A percentile compares a stretch with the other conserved stretches of the same genome.
These are phyloP conservation scores for Globisporangium megalacanthum DNA, from an alignment of 352 stramenopile genomes.

Conservation along the genomic window DNA sequence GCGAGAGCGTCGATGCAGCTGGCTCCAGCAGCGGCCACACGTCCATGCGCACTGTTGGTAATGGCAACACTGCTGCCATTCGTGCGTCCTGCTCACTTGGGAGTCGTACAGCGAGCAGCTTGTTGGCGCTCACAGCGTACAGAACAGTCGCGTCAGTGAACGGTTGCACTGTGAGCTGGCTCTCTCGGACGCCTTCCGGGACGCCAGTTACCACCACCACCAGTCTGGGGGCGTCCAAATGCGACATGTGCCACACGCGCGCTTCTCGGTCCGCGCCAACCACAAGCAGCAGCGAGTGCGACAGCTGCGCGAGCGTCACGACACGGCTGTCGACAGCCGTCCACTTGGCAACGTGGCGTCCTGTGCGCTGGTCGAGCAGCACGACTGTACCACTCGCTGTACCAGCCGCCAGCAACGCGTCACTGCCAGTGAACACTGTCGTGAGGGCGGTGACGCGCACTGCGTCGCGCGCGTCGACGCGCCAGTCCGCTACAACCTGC, in stretches of 20 bases:
- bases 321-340: conserved; percentile 49
- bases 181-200: conserved; percentile 39
- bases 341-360: conserved; percentile 39
- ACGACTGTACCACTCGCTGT: conserved; percentile 35
- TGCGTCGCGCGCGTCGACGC: conserved; percentile 34
- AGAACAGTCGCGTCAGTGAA: conserved; percentile 37
- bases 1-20: neutral
- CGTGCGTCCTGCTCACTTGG: conserved; percentile 19
- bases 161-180: conserved; percentile 46
- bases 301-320: conserved; percentile 50
- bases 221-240: conserved; percentile 23
- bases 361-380: conserved; percentile 52
- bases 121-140: conserved; percentile 33
- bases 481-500: conserved; percentile 58
- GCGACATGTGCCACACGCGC: conserved; percentile 45
- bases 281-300: conserved; percentile 48
- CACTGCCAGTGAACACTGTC: conserved; percentile 22
- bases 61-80: conserved; percentile 7
- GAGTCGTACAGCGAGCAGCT: conserved; percentile 39
- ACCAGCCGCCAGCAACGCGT: conserved; percentile 35
- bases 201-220: conserved; percentile 48
- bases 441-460: conserved; percentile 33
- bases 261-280: conserved; percentile 62
- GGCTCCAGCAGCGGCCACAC: conserved; percentile 43
- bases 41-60: conserved; percentile 31